Evolutionary conservation across 2,329 filamentous ascomycete species (phyloP).

Genomic region (Fusarium camptoceras): DNA sequence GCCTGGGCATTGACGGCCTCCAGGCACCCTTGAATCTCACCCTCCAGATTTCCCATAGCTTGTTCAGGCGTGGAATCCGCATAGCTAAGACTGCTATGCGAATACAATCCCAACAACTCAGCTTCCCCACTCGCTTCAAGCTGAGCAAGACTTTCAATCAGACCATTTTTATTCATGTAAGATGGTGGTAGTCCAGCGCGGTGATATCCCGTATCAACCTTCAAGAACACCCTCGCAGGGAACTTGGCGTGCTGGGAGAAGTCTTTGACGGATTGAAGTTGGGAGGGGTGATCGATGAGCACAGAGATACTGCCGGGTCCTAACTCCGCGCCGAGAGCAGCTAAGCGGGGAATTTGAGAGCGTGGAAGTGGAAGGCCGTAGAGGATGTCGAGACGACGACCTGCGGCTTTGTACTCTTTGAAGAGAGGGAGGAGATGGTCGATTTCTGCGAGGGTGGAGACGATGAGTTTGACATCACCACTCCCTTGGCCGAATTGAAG

Average conservation of each 20-base stretch:
- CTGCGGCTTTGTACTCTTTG: conserved; percentile 49
- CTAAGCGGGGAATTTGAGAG: conserved; percentile 64
- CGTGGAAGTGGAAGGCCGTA: conserved; percentile 71
- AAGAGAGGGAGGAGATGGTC: conserved; percentile 65
- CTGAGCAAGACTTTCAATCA: conserved; percentile 53
- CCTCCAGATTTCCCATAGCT: conserved; percentile 48
- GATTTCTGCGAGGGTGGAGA: conserved; percentile 69
- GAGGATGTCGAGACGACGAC: conserved; percentile 56
- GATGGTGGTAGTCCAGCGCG: conserved; percentile 67
- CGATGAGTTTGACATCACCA: conserved; percentile 64
- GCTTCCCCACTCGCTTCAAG: conserved; percentile 35
- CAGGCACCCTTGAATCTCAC: conserved; percentile 49
- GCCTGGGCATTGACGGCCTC: conserved; percentile 36
- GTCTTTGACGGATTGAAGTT: conserved; percentile 52
- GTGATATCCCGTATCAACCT: conserved; percentile 73
- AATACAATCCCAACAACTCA: conserved; percentile 47
- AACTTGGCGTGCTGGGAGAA: conserved; percentile 48
- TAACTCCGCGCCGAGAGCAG: conserved; percentile 58
- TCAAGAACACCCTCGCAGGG: conserved; percentile 63
- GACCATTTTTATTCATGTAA: conserved; percentile 51
- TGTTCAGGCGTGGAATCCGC: conserved; percentile 41
- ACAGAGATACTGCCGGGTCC: conserved; percentile 61
- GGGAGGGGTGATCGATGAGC: conserved; percentile 67
- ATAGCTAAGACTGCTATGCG: conserved; percentile 52
- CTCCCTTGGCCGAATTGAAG: conserved; percentile 63